phyloP scores from a whole-genome alignment of 495 filamentous ascomycete genomes.

The Lasiosphaeria ovina region DNA sequence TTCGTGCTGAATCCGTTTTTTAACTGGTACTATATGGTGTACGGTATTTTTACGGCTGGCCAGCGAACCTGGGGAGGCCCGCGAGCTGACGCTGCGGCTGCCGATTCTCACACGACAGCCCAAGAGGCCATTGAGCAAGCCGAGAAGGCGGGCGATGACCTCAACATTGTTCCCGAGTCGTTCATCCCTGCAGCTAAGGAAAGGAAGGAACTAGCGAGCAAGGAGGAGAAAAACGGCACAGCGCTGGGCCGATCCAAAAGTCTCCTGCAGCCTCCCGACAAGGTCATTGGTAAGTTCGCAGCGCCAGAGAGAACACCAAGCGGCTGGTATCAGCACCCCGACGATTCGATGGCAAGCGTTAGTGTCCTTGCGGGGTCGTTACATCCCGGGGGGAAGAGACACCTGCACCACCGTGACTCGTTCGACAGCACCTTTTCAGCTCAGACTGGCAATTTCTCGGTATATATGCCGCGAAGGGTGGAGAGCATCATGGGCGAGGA shows the following conservation, averaged over 20 bases:
- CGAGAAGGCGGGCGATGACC: conserved; percentile 76
- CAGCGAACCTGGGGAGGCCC: conserved; percentile 97
- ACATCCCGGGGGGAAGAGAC: conserved; percentile 24
- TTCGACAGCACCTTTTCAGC: conserved; percentile 69
- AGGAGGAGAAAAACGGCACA: conserved; percentile 42
- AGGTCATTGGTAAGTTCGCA: conserved; percentile 70
- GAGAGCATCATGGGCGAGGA: conserved; percentile 83
- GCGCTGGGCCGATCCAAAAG: conserved; percentile 36
- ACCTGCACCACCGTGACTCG: conserved; percentile 61
- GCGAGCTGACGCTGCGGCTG: conserved; percentile 83
- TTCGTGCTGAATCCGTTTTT: conserved; percentile 95
- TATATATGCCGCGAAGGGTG: conserved; percentile 72
- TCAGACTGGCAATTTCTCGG: conserved; percentile 58
- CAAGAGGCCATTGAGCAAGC: conserved; percentile 83
- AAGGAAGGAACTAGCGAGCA: conserved; percentile 28
- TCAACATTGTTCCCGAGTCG: conserved; percentile 87
- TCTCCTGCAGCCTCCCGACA: conserved; percentile 69
- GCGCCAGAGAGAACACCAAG: conserved; percentile 57
- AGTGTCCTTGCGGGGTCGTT: conserved; percentile 32
- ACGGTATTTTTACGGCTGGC: conserved; percentile 83
- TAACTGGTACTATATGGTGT: conserved; percentile 98
- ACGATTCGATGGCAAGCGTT: conserved; percentile 58
- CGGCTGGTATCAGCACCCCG: conserved; percentile 62
- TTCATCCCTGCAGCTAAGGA: conserved; percentile 72
- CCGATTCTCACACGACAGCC: conserved; percentile 74